Evolutionary conservation across 1,284 basidiomycete species (phyloP), one percentile per base, ranked within the genome.

Genomic region (Malassezia globosa): DNA sequence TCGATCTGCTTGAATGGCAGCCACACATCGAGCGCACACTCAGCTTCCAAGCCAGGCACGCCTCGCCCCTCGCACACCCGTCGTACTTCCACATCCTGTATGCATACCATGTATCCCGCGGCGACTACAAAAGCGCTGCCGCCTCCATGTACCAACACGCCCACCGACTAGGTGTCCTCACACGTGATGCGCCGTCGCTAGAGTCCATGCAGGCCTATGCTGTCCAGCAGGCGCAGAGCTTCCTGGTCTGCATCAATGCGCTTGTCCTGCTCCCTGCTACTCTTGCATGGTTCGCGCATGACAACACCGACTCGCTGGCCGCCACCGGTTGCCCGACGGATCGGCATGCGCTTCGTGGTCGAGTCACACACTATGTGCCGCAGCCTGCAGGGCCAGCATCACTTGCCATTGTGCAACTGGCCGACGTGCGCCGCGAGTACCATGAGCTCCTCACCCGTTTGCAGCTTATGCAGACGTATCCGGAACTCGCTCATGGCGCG

Each of bases 41-140:
- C 39, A 81, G 84, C 34, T 96, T 94, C 77, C 94, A 95, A 73
- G 87, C 88, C 8, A 80, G 90, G 54, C 94, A 96, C 72, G 84
- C 83, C 18, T 86, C 96, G 74, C 88, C 92, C 37, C 79, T 86
- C 43, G 76, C 82, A 35, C 78, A 77, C 36, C 90, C 90, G 0
- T 84, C 83, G 67, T 97, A 95, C 76, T 85, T 88, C 42, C 80
- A 82, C 60, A 85, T 97, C 50, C 75, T 97, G n/a, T 95, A 96
- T 75, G 83, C 87, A 40, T 97, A 89, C 44, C 61, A 67, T 37
- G 38, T 64, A n/a, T 56, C 59, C 34, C 60, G 66, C 11, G 64
- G 68, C 26, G 67, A 72, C 56, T 56, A 66, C 49, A 71, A 69
- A 37, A 66, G 60, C 48, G 70, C 66, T 7, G 66, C 62, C 8